These are phyloP conservation scores for Parasitella parasitica DNA, from an alignment of 371 early-diverging fungal species.

Conservation along the genomic window DNA sequence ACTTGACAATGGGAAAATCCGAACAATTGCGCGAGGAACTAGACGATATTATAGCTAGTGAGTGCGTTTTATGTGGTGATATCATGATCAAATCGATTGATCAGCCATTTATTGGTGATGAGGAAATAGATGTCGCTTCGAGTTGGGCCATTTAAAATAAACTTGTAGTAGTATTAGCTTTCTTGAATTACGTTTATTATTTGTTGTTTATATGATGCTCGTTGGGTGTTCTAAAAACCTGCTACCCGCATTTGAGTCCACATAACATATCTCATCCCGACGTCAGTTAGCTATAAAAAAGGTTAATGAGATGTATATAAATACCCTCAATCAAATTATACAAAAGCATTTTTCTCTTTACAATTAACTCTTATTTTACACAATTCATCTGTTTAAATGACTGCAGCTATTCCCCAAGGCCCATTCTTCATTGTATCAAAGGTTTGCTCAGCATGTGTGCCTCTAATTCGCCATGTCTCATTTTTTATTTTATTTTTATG, in stretches of 20 bases:
- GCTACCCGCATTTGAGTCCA: too few species aligned
- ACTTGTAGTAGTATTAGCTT: too few species aligned
- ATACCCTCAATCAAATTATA: not conserved
- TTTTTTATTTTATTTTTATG: not conserved
- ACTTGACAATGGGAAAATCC: constrained; percentile 80
- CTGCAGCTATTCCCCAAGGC: constrained; percentile 10
- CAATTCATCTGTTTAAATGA: not conserved
- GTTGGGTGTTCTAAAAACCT: not conserved
- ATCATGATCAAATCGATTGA: constrained; percentile 82
- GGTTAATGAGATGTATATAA: not conserved
- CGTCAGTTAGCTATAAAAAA: not conserved
- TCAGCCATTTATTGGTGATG: constrained; percentile 64
- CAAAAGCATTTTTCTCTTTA: not conserved
- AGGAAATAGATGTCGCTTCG: constrained; percentile 52
- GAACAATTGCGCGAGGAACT: constrained; percentile 28
- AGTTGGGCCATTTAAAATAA: constrained; percentile 57
- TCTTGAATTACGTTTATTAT: not conserved
- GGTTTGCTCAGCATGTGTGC: not conserved
- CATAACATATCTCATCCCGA: too few species aligned
- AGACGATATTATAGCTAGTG: constrained; percentile 21
- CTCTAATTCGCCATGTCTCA: not conserved
- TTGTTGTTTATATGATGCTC: not conserved
- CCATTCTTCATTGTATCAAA: constrained; percentile 25
- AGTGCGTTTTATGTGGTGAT: constrained; percentile 73
- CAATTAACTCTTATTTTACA: not conserved